Percentiles rank a stretch among this genome's conserved stretches.
Evolutionary conservation across 2,329 filamentous ascomycete species (phyloP).

Genomic region (Calonectria hongkongensis): DNA sequence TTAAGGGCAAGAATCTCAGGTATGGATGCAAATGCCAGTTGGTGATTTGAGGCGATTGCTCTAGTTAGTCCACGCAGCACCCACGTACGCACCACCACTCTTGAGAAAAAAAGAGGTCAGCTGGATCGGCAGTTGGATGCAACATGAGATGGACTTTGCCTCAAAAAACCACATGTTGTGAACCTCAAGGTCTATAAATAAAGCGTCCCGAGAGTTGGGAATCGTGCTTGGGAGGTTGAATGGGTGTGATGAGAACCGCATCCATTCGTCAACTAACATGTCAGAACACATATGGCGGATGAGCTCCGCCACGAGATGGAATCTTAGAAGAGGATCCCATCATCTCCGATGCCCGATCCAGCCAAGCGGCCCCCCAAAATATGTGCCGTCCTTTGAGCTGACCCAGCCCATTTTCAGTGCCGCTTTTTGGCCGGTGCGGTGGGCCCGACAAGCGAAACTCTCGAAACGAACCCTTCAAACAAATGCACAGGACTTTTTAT

Average conservation of each 20-base stretch:
- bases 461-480: slow-evolving; percentile 11
- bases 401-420: slow-evolving; percentile 16
- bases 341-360: slow-evolving; percentile 20
- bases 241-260: slow-evolving; percentile 23
- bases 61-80: background rate
- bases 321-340: slow-evolving; percentile 34
- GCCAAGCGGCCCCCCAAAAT: slow-evolving; percentile 1
- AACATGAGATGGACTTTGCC: slow-evolving; percentile 5
- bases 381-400: slow-evolving; percentile 20
- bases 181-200: slow-evolving; percentile 30
- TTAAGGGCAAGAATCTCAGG: background rate
- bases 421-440: slow-evolving; percentile 20
- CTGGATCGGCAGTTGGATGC: slow-evolving; percentile 19
- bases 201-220: slow-evolving; percentile 15
- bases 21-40: slow-evolving; percentile 23
- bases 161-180: background rate
- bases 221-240: slow-evolving; percentile 1
- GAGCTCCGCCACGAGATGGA: slow-evolving; percentile 37
- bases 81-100: background rate
- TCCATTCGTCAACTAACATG: slow-evolving; percentile 24
- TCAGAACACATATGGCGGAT: slow-evolving; percentile 1
- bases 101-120: slow-evolving; percentile 9
- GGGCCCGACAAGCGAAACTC: background rate
- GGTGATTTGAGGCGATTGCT: slow-evolving; percentile 4
- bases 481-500: slow-evolving; percentile 18